Base-by-base conservation (phyloP, 495 filamentous ascomycete genomes). In the Aspergillus egyptiacus region DNA sequence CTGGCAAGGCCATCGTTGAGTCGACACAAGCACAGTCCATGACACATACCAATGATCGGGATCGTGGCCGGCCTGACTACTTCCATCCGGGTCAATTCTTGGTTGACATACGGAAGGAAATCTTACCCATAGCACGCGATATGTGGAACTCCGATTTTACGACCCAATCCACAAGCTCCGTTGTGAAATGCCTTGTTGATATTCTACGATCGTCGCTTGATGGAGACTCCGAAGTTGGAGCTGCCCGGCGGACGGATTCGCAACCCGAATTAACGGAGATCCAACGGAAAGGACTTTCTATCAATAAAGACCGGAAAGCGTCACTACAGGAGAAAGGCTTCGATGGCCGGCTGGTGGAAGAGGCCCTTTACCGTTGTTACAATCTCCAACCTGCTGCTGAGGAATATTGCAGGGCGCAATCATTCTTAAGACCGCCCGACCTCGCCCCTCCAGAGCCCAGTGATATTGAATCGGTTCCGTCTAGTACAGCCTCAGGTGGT, bases 311-410 rank as follows among this genome's bases (percentile, higher is more conserved):
- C 6, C 66, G 71, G 6, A 48, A 73, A 2, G 61, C 57, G 31
- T 52, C 61, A 19, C 53, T 84, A 24, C 62, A 59, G 30, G 72
- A 69, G 14, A 61, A 73, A 37, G 76, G 77, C 0, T 82, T 67
- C 49, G 72, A 78, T 24, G 59, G 70, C 22, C 76, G 79, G 7
- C 68, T 95, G 22, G 83, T 76, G 11, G 74, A 73, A n/a, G 90
- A 96, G 65, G 88, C 87, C 14, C 66, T 91, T 4, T 95, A 86
- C 58, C 81, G 91, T 19, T 90, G 90, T 62, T 82, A 85, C 48
- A 87, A 89, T 49, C 74, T 76, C 22, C 55, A 65, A 9, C 59
- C 62, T 6, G 61, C 72, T 7, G 85, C 89, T 8, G 62, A 71
- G 30, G 86, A 91, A 53, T 96, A 96, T 57, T 93, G 87, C 63